Evolutionary conservation across 768 basidiomycete species (phyloP), one percentile per base, ranked within the genome.

Genomic region (Leucosporidium creatinivorum): DNA sequence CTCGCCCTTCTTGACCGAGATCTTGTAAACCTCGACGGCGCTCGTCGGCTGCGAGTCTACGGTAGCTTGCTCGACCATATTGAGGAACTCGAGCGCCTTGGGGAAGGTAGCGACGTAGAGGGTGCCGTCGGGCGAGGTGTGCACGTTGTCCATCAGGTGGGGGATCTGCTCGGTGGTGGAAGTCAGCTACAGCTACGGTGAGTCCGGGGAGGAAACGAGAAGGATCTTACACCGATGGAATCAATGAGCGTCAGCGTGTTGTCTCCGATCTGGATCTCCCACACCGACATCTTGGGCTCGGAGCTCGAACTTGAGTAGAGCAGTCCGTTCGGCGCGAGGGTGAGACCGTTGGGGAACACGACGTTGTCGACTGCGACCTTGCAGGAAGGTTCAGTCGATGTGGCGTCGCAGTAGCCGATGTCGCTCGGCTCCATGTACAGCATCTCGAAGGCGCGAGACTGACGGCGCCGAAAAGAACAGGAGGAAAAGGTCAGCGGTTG

Each of bases 351-450:
- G 68, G 79, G 82, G 59, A 79, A 80, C 57, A 77, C 79, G 64
- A 88, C 75, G 23, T 81, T 79, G 36, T 76, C 75, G 19, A 83
- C 81, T 3, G 84, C 87, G 60, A 82, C 76, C 70, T 85, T 86
- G 77, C 88, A 90, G 3, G 28, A 28, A 0, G 65, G 21, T 1
- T 25, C 23, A 6, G 85, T 85, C 21, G 79, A 70, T 50, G 84
- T 80, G 33, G 81, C 76, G 66, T 87, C 81, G 74, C 89, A 89
- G 76, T 85, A 87, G 10, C 84, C 85, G 17, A 90, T 81, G 10
- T 84, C 84, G 52, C 83, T 80, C 1, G 74, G 74, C 19, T 57
- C 36, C 2, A 58, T 21, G 18, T 56, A 31, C 33, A 60, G 4
- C 26, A 44, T 31, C 33, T 69, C 69, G 52, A 33, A 57, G 23